Evolutionary conservation across 768 basidiomycete species (phyloP).

Genomic region (Galerina sulciceps): DNA sequence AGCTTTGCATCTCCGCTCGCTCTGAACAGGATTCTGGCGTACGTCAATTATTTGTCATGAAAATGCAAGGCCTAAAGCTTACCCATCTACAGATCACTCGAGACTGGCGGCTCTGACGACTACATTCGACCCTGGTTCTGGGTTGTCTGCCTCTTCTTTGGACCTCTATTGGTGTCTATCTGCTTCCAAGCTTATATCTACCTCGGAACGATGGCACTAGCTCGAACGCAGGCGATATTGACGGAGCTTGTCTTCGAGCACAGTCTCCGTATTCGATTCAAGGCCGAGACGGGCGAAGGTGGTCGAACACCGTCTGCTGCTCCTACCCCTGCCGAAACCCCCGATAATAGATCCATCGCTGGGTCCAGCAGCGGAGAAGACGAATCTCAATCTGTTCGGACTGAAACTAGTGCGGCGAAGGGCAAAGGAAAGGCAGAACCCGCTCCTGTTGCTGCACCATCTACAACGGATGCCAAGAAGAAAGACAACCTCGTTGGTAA

Average conservation of each 20-base stretch:
- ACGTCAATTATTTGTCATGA: conserved; percentile 4
- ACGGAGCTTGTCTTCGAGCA: conserved; percentile 49
- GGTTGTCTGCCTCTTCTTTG: conserved; percentile 57
- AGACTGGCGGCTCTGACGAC: conserved; percentile 50
- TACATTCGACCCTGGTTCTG: conserved; percentile 70
- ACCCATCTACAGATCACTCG: conserved; percentile 51
- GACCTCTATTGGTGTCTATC: conserved; percentile 49
- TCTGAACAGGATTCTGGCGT: conserved; percentile 46
- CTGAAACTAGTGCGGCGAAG: conserved; percentile 1
- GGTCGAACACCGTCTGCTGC: not conserved
- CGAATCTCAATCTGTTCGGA: conserved; percentile 45
- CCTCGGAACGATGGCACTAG: conserved; percentile 46
- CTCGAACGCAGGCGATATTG: conserved; percentile 43
- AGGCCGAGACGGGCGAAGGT: conserved; percentile 37
- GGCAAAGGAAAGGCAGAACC: conserved; percentile 9
- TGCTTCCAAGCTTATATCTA: conserved; percentile 61
- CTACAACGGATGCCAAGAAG: conserved; percentile 17
- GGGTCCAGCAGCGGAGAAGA: conserved; percentile 3
- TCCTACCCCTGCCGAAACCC: not conserved
- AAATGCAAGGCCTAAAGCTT: not conserved
- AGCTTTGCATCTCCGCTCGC: conserved; percentile 45
- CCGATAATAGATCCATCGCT: conserved; percentile 1
- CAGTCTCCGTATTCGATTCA: conserved; percentile 67
- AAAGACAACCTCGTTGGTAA: conserved; percentile 66
- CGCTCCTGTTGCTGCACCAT: not conserved